A percentile compares a stretch with the other conserved stretches of the same genome.
phyloP scores from a whole-genome alignment of 192 early-diverging fungal species.

The Dispira simplex region DNA sequence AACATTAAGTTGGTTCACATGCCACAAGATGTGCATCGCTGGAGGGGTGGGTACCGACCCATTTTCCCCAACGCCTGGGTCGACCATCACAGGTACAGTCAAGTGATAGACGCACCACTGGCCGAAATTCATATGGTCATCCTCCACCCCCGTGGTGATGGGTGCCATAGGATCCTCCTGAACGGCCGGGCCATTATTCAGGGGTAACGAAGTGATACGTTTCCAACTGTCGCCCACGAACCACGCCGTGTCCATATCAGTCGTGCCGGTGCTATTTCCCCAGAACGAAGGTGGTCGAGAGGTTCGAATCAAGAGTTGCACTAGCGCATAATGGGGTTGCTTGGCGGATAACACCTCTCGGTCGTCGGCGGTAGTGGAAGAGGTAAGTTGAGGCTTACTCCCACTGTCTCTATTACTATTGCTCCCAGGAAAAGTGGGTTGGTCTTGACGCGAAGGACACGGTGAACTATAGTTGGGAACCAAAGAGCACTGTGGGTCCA shows the following conservation, averaged over 20 bases:
- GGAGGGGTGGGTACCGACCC: background rate
- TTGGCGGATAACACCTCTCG: too few species aligned
- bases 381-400: too few species aligned
- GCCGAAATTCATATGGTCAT: background rate
- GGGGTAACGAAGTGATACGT: background rate
- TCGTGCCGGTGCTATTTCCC: too few species aligned
- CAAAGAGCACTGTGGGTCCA: background rate
- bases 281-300: too few species aligned
- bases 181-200: background rate
- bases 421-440: too few species aligned
- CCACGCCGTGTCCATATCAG: background rate
- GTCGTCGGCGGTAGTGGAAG: too few species aligned
- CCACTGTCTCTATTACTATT: too few species aligned
- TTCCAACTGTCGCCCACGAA: background rate
- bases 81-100: background rate
- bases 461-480: too few species aligned
- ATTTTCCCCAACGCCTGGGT: background rate
- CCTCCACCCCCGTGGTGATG: background rate
- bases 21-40: background rate
- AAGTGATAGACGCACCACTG: slow-evolving; percentile 5
- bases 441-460: too few species aligned
- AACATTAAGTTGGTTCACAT: background rate
- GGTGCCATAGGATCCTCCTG: background rate
- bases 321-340: too few species aligned
- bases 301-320: too few species aligned